These are phyloP conservation scores for Thuidium tamariscinum DNA, from an alignment of 225 moss, liverwort and hornwort genomes.

Conservation along the genomic window DNA sequence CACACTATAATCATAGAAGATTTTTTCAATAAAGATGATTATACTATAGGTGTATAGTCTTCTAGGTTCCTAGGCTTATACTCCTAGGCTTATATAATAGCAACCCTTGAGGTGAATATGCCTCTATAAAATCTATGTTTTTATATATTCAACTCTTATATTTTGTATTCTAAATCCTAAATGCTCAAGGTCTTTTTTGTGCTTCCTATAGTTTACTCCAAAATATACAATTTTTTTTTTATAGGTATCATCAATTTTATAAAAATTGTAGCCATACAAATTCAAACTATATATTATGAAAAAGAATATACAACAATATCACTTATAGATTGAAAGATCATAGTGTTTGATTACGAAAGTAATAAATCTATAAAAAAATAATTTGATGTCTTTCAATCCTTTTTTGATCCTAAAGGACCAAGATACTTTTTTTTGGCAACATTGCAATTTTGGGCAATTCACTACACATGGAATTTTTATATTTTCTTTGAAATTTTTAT, in stretches of 20 bases:
- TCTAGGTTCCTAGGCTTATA: too few relatives aligned
- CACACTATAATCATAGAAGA: too few relatives aligned
- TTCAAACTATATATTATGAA: neutral
- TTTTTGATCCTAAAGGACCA: too few relatives aligned
- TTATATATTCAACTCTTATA: neutral
- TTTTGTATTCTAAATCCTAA: neutral
- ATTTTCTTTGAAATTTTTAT: too few relatives aligned
- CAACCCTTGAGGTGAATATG: accelerated
- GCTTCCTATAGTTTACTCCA: neutral
- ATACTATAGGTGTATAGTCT: too few relatives aligned
- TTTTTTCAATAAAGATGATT: too few relatives aligned
- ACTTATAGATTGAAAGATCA: neutral
- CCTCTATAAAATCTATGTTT: neutral
- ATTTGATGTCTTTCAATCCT: neutral
- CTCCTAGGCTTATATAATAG: too few relatives aligned
- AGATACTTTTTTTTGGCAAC: too few relatives aligned
- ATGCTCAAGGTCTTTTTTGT: neutral
- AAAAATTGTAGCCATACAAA: neutral
- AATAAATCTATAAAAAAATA: accelerated
- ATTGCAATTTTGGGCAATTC: too few relatives aligned
- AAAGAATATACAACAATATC: neutral
- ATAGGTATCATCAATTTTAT: too few relatives aligned
- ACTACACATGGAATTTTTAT: too few relatives aligned
- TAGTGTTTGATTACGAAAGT: neutral
- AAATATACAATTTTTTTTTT: too few relatives aligned